phyloP scores from a whole-genome alignment of 345 rosid species.

The Brassica cretica region DNA sequence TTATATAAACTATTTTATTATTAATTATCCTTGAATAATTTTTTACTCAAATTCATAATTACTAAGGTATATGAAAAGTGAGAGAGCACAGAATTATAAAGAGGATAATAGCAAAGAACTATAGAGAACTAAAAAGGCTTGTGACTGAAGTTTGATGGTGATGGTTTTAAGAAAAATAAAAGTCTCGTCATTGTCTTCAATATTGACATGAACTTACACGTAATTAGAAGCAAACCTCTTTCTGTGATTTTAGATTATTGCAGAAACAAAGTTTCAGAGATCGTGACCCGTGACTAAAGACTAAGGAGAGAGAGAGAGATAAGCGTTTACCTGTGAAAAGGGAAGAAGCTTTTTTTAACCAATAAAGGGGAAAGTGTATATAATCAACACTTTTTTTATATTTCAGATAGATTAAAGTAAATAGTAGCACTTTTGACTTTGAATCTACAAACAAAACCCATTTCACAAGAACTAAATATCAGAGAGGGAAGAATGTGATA shows the following conservation, averaged over 20 bases:
- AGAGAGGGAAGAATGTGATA: background rate
- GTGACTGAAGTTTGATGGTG: conserved; percentile 21
- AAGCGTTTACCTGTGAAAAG: conserved; percentile 19
- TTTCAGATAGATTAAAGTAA: background rate
- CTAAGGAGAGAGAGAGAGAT: background rate
- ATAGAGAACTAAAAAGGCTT: conserved; percentile 4
- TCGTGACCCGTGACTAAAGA: conserved; percentile 17
- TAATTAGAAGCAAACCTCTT: conserved; percentile 29
- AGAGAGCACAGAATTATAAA: conserved; percentile 2
- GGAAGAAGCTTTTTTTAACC: background rate
- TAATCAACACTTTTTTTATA: background rate
- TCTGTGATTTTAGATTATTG: conserved; percentile 21
- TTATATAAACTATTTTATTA: background rate
- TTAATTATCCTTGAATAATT: no score
- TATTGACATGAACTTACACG: conserved; percentile 36
- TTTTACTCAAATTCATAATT: background rate
- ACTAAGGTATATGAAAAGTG: background rate
- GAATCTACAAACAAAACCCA: background rate
- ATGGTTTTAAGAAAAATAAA: conserved; percentile 31
- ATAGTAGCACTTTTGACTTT: background rate
- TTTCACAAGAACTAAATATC: background rate
- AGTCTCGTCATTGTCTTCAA: conserved; percentile 32
- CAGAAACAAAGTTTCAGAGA: conserved; percentile 28
- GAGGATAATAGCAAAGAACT: conserved; percentile 13
- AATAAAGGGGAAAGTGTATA: background rate